A percentile compares a stretch with the other conserved stretches of the same genome.
These are phyloP conservation scores for Sugiyamaella pinicola DNA, from an alignment of 1,139 yeast genomes.

Conservation along the genomic window DNA sequence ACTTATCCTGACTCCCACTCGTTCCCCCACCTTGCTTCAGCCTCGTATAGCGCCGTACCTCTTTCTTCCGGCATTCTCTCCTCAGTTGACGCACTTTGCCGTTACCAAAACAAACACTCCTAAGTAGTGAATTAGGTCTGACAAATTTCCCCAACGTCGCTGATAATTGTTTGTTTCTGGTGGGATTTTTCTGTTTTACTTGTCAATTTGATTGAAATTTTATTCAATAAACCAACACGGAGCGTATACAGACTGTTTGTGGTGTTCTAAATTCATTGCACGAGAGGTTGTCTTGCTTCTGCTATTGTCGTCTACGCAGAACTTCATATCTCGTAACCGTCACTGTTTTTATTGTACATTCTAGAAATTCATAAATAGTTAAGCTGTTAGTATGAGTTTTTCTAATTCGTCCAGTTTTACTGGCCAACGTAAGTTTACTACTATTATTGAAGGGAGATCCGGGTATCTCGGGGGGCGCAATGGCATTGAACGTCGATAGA, in stretches of 20 bases:
- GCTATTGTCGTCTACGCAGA: neutral
- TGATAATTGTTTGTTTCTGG: no score
- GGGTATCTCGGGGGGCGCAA: constrained; percentile 4
- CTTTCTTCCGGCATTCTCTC: neutral
- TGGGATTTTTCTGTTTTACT: neutral
- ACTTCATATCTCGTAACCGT: no score
- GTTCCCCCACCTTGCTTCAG: constrained; percentile 2
- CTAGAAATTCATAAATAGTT: neutral
- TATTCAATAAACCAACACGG: neutral
- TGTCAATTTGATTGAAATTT: neutral
- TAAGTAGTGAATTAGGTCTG: neutral
- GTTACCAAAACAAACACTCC: neutral
- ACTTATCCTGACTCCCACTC: neutral
- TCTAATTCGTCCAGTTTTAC: constrained; percentile 15
- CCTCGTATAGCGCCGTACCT: neutral
- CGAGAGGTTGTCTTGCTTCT: neutral
- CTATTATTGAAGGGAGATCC: neutral
- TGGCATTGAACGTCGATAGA: neutral
- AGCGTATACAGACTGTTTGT: neutral
- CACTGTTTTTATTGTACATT: no score
- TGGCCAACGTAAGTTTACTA: constrained; percentile 17
- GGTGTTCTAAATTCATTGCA: neutral
- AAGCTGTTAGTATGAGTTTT: constrained; percentile 1
- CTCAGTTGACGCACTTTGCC: neutral
- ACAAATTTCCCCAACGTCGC: neutral